Conservation (phyloP, 495 filamentous ascomycete genomes). For the Bryoglossum gracile region DNA sequence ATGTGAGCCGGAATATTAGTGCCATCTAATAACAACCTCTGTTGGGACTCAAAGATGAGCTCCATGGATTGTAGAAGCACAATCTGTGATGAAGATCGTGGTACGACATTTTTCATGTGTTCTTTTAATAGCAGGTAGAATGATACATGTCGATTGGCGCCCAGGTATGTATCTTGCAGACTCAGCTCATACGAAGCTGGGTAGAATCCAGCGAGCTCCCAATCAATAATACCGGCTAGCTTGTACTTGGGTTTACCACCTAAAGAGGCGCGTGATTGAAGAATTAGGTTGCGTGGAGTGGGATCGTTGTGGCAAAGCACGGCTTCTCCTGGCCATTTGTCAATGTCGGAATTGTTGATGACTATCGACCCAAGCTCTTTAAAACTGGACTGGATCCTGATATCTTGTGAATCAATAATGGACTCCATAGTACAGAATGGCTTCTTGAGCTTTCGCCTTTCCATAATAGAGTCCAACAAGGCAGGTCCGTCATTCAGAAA, state of each 20-base stretch:
- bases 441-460: slow-evolving; percentile 16
- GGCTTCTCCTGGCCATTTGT: slow-evolving; percentile 16
- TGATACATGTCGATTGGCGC: slow-evolving; percentile 13
- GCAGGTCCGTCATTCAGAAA: slow-evolving; percentile 13
- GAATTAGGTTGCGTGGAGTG: slow-evolving; percentile 20
- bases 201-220: slow-evolving; percentile 4
- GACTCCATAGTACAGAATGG: slow-evolving; percentile 13
- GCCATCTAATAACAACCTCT: slow-evolving; percentile 1
- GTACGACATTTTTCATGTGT: slow-evolving; percentile 11
- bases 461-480: slow-evolving; percentile 12
- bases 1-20: slow-evolving; percentile 18
- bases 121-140: slow-evolving; percentile 21
- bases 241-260: slow-evolving; percentile 8
- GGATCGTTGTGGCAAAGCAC: slow-evolving; percentile 26
- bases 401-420: slow-evolving; percentile 11
- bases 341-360: slow-evolving; percentile 14
- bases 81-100: neutral
- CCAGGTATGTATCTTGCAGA: slow-evolving; percentile 23
- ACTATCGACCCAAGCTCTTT: slow-evolving; percentile 14
- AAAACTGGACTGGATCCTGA: slow-evolving; percentile 4
- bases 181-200: slow-evolving; percentile 19
- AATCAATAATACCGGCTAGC: slow-evolving; percentile 6
- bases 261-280: slow-evolving; percentile 1
- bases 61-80: neutral
- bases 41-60: neutral